Conservation (phyloP, 495 filamentous ascomycete genomes). For the Aspergillus cavernicola region DNA sequence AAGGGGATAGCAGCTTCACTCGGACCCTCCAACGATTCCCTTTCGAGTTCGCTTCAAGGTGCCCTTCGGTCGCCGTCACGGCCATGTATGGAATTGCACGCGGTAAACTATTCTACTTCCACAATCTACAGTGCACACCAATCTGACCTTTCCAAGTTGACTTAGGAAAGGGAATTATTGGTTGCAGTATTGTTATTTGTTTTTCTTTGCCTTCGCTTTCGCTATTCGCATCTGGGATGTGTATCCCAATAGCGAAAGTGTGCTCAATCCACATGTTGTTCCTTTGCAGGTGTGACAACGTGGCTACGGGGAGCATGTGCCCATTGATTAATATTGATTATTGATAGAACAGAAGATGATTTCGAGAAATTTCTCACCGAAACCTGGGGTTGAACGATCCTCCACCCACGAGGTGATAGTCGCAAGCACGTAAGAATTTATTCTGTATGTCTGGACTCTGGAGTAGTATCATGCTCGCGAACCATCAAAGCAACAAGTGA, state of each 20-base stretch:
- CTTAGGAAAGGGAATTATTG: too few relatives aligned
- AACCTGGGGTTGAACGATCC: neutral
- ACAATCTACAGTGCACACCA: too few relatives aligned
- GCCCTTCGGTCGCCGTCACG: slow-evolving; percentile 5
- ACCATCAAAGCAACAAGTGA: too few relatives aligned
- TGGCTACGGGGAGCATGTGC: slow-evolving; percentile 1
- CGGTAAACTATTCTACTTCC: slow-evolving; percentile 12
- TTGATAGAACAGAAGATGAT: too few relatives aligned
- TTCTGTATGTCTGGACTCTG: neutral
- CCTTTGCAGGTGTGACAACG: slow-evolving; percentile 9
- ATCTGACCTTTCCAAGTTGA: too few relatives aligned
- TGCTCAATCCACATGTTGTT: neutral
- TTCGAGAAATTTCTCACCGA: neutral
- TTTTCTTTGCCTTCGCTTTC: neutral
- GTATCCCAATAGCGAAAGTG: neutral
- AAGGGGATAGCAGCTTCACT: slow-evolving; percentile 13
- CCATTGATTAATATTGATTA: too few relatives aligned
- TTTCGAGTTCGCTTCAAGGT: neutral
- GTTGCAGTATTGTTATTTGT: neutral
- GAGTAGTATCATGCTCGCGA: too few relatives aligned
- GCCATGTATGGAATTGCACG: slow-evolving; percentile 8
- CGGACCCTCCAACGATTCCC: slow-evolving; percentile 11
- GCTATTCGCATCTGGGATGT: neutral
- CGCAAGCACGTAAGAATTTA: neutral
- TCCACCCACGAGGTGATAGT: neutral